Percentiles rank a stretch among this genome's conserved stretches.
phyloP scores from a whole-genome alignment of 441 rosid species.

The Mallotus repandus region DNA sequence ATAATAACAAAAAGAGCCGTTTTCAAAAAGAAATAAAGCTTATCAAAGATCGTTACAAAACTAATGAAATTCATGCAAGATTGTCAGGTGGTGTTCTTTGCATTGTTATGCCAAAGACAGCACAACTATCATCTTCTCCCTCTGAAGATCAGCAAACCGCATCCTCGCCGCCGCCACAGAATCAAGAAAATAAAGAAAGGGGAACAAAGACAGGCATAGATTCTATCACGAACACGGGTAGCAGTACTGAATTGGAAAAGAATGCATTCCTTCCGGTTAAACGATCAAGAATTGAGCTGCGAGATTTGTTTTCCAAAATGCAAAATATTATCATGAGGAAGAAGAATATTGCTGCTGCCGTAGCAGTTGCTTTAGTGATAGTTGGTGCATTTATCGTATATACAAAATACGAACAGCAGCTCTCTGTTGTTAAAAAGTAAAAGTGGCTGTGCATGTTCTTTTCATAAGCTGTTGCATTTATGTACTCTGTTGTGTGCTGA shows the following conservation, averaged over 20 bases:
- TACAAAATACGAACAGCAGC: background rate
- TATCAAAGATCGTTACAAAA: constrained; percentile 2
- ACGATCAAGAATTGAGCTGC: background rate
- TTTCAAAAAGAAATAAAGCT: constrained; percentile 27
- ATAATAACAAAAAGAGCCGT: constrained; percentile 7
- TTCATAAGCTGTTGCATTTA: background rate
- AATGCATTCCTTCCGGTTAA: background rate
- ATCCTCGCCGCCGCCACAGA: background rate
- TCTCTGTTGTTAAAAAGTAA: background rate
- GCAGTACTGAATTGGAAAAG: background rate
- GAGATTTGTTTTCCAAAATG: background rate
- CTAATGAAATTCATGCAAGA: constrained; percentile 22
- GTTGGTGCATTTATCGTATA: constrained; percentile 8
- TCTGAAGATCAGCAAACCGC: background rate
- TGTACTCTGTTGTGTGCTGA: too few relatives aligned
- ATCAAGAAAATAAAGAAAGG: constrained; percentile 5
- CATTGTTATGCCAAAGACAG: constrained; percentile 20
- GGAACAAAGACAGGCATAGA: too few relatives aligned
- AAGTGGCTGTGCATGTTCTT: background rate
- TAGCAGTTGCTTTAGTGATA: constrained; percentile 3
- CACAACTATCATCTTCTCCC: background rate
- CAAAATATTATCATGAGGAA: background rate
- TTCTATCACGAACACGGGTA: background rate
- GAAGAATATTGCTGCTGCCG: constrained; percentile 3
- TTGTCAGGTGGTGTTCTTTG: constrained; percentile 24